These are phyloP conservation scores for Arctium minus DNA, from an alignment of 129 eudicot species.

Conservation along the genomic window DNA sequence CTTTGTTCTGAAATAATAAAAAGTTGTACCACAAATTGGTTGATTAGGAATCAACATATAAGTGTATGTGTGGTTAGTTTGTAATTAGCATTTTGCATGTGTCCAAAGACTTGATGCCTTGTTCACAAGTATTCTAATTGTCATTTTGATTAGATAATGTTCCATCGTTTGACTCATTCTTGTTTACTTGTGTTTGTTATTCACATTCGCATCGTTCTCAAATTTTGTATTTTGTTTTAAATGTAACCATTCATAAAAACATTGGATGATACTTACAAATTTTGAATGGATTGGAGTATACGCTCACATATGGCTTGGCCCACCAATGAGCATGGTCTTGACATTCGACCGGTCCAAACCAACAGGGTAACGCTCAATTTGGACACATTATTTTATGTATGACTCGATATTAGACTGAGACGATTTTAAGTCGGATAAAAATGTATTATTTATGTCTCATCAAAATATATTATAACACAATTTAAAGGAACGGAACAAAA, in stretches of 20 bases:
- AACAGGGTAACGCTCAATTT: background rate
- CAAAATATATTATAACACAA: background rate
- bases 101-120: conserved; percentile 21
- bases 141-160: conserved; percentile 6
- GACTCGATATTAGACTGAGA: background rate
- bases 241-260: background rate
- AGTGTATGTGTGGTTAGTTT: background rate
- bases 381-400: background rate
- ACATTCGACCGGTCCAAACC: background rate
- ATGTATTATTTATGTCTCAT: background rate
- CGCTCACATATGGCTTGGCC: background rate
- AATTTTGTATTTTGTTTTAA: background rate
- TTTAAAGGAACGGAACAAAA: background rate
- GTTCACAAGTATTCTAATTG: conserved; percentile 6
- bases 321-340: background rate
- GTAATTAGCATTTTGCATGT: conserved; percentile 27
- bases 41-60: conserved; percentile 20
- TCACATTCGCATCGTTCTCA: background rate
- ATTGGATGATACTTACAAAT: background rate
- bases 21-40: conserved; percentile 2
- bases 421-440: background rate
- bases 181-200: conserved; percentile 18
- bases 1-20: background rate
- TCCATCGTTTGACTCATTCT: conserved; percentile 6
- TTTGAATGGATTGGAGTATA: background rate